Conservation (phyloP, 768 basidiomycete species). For the Imleria badia region DNA sequence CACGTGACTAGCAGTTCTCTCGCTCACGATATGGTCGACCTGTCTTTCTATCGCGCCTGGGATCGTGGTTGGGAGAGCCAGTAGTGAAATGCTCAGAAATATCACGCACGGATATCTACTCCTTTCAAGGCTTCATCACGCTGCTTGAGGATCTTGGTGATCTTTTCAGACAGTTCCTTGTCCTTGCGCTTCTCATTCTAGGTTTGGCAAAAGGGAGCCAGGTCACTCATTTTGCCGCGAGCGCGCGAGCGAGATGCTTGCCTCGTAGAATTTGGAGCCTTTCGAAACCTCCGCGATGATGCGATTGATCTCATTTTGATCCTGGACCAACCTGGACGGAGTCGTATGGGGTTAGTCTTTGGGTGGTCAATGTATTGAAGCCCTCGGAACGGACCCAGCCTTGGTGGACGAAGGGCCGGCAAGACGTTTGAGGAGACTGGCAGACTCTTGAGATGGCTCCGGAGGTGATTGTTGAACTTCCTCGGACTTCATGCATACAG, state of each 20-base stretch:
- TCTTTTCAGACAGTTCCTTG: slow-evolving; percentile 76
- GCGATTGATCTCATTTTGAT: slow-evolving; percentile 82
- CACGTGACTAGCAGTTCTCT: not conserved
- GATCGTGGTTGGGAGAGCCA: not conserved
- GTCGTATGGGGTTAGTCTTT: slow-evolving; percentile 10
- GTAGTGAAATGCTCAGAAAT: not conserved
- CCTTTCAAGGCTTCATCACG: slow-evolving; percentile 57
- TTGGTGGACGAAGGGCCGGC: slow-evolving; percentile 89
- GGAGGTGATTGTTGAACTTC: slow-evolving; percentile 23
- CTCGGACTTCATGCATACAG: slow-evolving; percentile 21
- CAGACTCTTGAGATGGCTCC: slow-evolving; percentile 56
- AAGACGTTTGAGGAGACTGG: slow-evolving; percentile 72
- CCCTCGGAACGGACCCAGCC: slow-evolving; percentile 62
- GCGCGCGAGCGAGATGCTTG: slow-evolving; percentile 27
- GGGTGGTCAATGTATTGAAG: not conserved
- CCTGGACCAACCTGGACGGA: slow-evolving; percentile 57
- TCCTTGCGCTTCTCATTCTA: slow-evolving; percentile 92
- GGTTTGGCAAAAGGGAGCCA: not conserved
- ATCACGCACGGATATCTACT: slow-evolving; percentile 53
- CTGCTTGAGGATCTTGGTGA: slow-evolving; percentile 64
- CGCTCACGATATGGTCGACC: slow-evolving; percentile 71
- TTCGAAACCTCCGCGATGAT: slow-evolving; percentile 90
- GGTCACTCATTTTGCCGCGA: slow-evolving; percentile 1
- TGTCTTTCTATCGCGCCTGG: slow-evolving; percentile 59
- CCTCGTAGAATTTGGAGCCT: slow-evolving; percentile 92